A percentile compares a stretch with the other conserved stretches of the same genome.
These are phyloP conservation scores for Phellopilus nigrolimitatus DNA, from an alignment of 1,284 basidiomycete species.

Conservation along the genomic window DNA sequence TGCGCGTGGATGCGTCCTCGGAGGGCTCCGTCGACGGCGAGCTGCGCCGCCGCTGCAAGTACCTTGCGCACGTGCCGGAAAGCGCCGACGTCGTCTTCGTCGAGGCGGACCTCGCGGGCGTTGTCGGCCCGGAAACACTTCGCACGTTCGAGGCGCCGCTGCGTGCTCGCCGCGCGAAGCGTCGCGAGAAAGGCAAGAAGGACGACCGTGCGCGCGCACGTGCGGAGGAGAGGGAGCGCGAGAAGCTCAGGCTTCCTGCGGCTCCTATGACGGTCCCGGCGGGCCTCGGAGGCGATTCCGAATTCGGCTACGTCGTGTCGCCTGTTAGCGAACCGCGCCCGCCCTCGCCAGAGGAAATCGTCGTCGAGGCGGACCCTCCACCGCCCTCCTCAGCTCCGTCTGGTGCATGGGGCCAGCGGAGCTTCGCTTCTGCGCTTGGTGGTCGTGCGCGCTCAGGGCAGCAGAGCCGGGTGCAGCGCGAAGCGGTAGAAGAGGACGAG, in stretches of 20 bases:
- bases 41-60: slow-evolving; percentile 90
- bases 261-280: too few species aligned
- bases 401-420: slow-evolving; percentile 73
- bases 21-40: slow-evolving; percentile 87
- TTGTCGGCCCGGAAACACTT: slow-evolving; percentile 70
- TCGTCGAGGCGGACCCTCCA: slow-evolving; percentile 25
- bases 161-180: slow-evolving; percentile 66
- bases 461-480: slow-evolving; percentile 24
- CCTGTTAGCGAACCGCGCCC: slow-evolving; percentile 12
- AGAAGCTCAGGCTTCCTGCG: slow-evolving; percentile 32
- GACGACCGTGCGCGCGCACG: slow-evolving; percentile 77
- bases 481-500: slow-evolving; percentile 46
- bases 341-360: slow-evolving; percentile 21
- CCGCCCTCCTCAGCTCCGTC: slow-evolving; percentile 23
- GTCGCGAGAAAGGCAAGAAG: slow-evolving; percentile 73
- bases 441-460: slow-evolving; percentile 24
- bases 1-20: slow-evolving; percentile 75
- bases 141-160: slow-evolving; percentile 79
- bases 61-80: slow-evolving; percentile 88
- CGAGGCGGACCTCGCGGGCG: slow-evolving; percentile 77
- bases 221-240: slow-evolving; percentile 75
- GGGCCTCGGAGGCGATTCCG: slow-evolving; percentile 18
- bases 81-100: slow-evolving; percentile 93
- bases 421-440: slow-evolving; percentile 70
- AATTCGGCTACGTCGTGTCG: slow-evolving; percentile 25